Percentiles rank a stretch among this genome's conserved stretches.
phyloP scores from a whole-genome alignment of 257 asterid species.

The Henckelia pumila region DNA sequence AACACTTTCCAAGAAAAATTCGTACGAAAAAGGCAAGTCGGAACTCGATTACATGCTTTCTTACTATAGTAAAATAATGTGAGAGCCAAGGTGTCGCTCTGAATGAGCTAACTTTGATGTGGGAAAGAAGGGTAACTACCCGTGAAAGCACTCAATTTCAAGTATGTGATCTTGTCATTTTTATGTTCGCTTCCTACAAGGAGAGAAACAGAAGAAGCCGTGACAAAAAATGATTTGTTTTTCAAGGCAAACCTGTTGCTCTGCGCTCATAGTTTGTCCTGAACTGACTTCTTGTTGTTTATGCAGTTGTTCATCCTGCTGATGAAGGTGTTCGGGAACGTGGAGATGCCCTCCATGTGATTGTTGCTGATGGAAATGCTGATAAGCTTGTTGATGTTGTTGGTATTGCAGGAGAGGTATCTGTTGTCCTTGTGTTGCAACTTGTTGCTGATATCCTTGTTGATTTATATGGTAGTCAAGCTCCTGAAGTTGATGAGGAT shows the following conservation, averaged over 20 bases:
- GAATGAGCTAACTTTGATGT: not conserved
- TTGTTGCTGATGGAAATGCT: conserved; percentile 40
- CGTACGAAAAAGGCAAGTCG: not conserved
- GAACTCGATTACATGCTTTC: not conserved
- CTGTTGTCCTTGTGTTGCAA: conserved; percentile 44
- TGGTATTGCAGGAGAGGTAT: conserved; percentile 68
- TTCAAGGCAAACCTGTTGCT: conserved; percentile 32
- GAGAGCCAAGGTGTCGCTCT: not conserved
- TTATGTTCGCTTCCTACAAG: not conserved
- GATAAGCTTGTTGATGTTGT: conserved; percentile 53
- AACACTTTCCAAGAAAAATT: not conserved
- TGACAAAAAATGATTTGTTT: not conserved
- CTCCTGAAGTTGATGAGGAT: conserved; percentile 40
- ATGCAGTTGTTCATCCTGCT: conserved; percentile 31
- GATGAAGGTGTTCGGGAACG: conserved; percentile 38
- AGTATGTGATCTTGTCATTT: not conserved
- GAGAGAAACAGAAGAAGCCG: not conserved
- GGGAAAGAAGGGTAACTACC: not conserved
- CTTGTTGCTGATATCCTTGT: conserved; percentile 50
- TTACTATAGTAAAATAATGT: not conserved
- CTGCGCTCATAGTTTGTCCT: conserved; percentile 23
- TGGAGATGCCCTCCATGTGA: conserved; percentile 39
- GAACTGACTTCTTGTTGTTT: conserved; percentile 27
- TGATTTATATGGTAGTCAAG: conserved; percentile 48
- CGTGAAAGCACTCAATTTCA: not conserved